Evolutionary conservation across 139 green algal genomes (phyloP).

Genomic region (Chlamydomonas sp.): DNA sequence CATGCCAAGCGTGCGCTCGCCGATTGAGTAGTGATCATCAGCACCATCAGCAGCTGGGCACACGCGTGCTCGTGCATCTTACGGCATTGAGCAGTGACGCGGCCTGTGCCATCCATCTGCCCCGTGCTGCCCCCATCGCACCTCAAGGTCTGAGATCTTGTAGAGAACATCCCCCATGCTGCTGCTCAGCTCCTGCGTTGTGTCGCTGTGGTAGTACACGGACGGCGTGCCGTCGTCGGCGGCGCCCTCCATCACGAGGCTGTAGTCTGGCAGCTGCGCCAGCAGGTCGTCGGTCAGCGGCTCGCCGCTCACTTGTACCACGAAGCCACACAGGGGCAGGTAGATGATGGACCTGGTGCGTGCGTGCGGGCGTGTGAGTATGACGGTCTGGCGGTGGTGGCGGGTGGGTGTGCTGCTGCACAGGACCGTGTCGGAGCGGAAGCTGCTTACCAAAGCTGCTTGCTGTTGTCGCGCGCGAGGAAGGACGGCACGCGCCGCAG

Average conservation of each 20-base stretch:
- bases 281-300: constrained; percentile 50
- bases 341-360: constrained; percentile 73
- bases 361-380: constrained; percentile 43
- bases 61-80: too few relatives aligned
- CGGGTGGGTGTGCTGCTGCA: constrained; percentile 13
- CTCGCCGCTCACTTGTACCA: constrained; percentile 37
- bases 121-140: too few relatives aligned
- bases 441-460: constrained; percentile 5
- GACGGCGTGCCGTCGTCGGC: constrained; percentile 19
- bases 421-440: constrained; percentile 10
- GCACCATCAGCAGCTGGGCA: too few relatives aligned
- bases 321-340: constrained; percentile 62
- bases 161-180: constrained; percentile 70
- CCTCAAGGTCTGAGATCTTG: constrained; percentile 76
- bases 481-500: constrained; percentile 50
- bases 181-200: constrained; percentile 48
- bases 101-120: too few relatives aligned
- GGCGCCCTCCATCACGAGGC: constrained; percentile 44
- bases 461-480: constrained; percentile 24
- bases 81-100: too few relatives aligned
- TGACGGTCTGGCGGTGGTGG: too few relatives aligned
- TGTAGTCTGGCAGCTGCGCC: constrained; percentile 65
- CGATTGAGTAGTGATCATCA: too few relatives aligned
- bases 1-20: too few relatives aligned
- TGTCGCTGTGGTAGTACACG: constrained; percentile 58